Conservation (phyloP, 495 filamentous ascomycete genomes). For the Daldinia grandis region DNA sequence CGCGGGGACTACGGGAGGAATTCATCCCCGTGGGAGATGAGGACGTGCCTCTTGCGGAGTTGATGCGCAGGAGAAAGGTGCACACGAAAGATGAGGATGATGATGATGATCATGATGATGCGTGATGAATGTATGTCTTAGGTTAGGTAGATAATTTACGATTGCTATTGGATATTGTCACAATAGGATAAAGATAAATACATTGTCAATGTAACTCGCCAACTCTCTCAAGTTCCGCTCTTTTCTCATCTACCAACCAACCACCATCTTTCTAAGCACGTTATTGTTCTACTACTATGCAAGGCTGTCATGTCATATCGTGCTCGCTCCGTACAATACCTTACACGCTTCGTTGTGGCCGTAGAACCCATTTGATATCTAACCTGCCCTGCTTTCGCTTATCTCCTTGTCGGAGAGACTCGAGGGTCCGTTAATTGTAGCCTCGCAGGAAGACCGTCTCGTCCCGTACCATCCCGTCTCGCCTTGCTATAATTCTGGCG, state of each 20-base stretch:
- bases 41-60: constrained; percentile 77
- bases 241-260: constrained; percentile 6
- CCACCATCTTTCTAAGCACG: constrained; percentile 19
- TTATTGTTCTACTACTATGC: constrained; percentile 29
- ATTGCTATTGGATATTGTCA: neutral
- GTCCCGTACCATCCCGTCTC: neutral
- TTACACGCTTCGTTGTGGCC: neutral
- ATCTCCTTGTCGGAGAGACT: neutral
- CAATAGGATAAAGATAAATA: neutral
- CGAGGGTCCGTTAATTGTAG: neutral
- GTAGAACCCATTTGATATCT: constrained; percentile 4
- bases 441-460: neutral
- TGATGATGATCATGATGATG: constrained; percentile 41
- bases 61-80: constrained; percentile 63
- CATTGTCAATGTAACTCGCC: neutral
- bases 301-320: constrained; percentile 14
- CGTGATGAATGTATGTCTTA: constrained; percentile 7
- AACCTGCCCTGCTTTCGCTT: neutral
- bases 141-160: neutral
- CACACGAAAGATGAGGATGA: constrained; percentile 40
- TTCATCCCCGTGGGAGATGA: constrained; percentile 59
- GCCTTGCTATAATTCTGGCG: neutral
- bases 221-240: neutral
- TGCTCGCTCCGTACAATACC: constrained; percentile 7
- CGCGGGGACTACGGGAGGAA: neutral